Base-by-base conservation (phyloP, 306 rosid genomes). In the Lablab purpureus region DNA sequence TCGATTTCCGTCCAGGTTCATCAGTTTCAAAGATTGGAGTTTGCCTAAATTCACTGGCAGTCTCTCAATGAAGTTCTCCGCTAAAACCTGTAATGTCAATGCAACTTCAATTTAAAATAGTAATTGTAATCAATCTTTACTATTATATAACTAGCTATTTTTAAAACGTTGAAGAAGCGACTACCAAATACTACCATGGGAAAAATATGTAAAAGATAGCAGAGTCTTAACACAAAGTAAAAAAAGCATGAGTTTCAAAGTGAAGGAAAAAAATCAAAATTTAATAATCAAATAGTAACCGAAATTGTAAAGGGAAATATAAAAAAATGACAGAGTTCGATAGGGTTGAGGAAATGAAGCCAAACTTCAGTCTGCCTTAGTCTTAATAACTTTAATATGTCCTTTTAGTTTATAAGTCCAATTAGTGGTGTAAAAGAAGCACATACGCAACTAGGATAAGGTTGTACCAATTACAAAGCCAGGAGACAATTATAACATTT, bases 31-130 rank as follows among this genome's bases (percentile, higher is more conserved):
- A 80, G 96, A 93, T 67, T 91, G 96, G 54, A 96, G 91, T 83
- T 96, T 96, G 80, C 97, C 98, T 89, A 96, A 81, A 87, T 88
- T 92, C 80, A 89, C 83, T 32, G 99, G 98, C 49, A 96, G 88
- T 71, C 89, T 89, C 76, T 89, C 94, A 67, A 96, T 90, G 85
- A 90, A 88, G 82, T 96, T 96, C 36, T 93, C 89, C 4, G 91
- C 91, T 82, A 96, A 83, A 37, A 93, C 62, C 99, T 93, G 98
- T 45, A 15, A 83, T 54, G 55, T 52, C 28, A 77, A 83, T 73
- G 73, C 45, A 83, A 50, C 75, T 73, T 73, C 56, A 77, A 74
- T 59, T 28, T 25, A 18, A 64, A 70, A 71, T 43, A 45, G n/a
- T 27, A 23, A 40, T 55, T 69, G 21, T 18, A 60, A 77, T 65